Evolutionary conservation across 2,329 filamentous ascomycete species (phyloP).

Genomic region (Shiraia sp.): DNA sequence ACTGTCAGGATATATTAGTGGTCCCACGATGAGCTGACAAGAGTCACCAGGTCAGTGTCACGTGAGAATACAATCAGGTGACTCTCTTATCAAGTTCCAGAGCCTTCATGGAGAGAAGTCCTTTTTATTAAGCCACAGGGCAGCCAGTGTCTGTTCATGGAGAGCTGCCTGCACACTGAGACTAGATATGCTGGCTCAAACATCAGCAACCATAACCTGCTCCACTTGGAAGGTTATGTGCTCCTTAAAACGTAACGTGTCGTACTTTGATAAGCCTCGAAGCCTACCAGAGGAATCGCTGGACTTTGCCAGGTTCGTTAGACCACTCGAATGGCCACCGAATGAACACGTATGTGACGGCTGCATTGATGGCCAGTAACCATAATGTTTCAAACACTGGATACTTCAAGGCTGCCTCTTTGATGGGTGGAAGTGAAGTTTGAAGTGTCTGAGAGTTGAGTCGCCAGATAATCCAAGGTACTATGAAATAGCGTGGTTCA

Average conservation of each 20-base stretch:
- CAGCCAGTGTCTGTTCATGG: too few species aligned
- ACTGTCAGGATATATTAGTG: too few species aligned
- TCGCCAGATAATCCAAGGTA: constrained; percentile 93
- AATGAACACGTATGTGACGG: constrained; percentile 73
- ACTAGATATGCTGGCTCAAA: too few species aligned
- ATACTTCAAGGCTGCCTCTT: not conserved
- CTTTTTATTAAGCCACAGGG: too few species aligned
- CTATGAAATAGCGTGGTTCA: constrained; percentile 93
- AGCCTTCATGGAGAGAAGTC: too few species aligned
- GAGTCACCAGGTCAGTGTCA: too few species aligned
- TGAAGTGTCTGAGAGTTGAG: constrained; percentile 66
- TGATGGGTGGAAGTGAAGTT: constrained; percentile 22
- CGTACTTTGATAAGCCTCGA: not conserved
- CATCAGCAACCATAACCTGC: too few species aligned
- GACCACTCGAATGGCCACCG: constrained; percentile 69
- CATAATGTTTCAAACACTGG: constrained; percentile 66
- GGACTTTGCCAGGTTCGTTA: constrained; percentile 61
- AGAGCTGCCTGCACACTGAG: too few species aligned
- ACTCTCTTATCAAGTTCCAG: too few species aligned
- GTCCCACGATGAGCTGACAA: too few species aligned
- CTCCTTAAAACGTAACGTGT: not conserved
- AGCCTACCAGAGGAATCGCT: constrained; percentile 73
- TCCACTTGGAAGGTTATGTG: too few species aligned
- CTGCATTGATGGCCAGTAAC: constrained; percentile 67
- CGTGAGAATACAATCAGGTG: too few species aligned